Evolutionary conservation across 2,329 filamentous ascomycete species (phyloP), one percentile per base, ranked within the genome.

Genomic region (Diaporthe batatas): DNA sequence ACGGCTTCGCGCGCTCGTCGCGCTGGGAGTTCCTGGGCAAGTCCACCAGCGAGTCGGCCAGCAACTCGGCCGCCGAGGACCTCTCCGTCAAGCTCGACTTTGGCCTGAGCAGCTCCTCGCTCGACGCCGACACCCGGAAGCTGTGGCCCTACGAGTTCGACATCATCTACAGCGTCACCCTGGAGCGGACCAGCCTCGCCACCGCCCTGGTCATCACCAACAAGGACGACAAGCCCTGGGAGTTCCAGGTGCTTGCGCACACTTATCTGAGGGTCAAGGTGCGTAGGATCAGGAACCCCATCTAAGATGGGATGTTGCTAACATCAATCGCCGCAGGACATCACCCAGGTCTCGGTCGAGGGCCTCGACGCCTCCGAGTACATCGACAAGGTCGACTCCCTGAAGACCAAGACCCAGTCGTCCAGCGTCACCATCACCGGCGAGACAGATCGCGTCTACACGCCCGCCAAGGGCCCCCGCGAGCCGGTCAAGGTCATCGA

Each of bases 11-110:
- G 51, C 94, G 96, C 78, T 95, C 90, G 79, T 93, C 92, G 58
- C 90, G 90, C 75, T 99, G 96, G 96, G 95, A 98, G 82, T 98
- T 96, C 81, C 88, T 99, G 68, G 95, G 95, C 80, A 97, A 96
- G 84, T 94, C 92, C 8, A 91, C 89, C n/a, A 90, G 89, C 7
- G 92, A 95, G 81, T 88, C 86, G 11, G 76, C 79, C 53, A 82
- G 71, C 10, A 53, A 67, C 25, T 72, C 68, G 6, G 72, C 59
- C 14, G 68, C 82, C 58, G 85, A 85, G 75, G 88, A 93, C 79
- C 86, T 91, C 79, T 92, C 91, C 64, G 92, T 98, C 76, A 98
- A 97, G 88, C 91, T 99, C 74, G 96, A 99, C 85, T 98, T 99
- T 82, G 96, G 96, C 36, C 91, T 99, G 47, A 94, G 93, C 68